Evolutionary conservation across 78 protist genomes (phyloP).

Genomic region (Emiliania huxleyi): DNA sequence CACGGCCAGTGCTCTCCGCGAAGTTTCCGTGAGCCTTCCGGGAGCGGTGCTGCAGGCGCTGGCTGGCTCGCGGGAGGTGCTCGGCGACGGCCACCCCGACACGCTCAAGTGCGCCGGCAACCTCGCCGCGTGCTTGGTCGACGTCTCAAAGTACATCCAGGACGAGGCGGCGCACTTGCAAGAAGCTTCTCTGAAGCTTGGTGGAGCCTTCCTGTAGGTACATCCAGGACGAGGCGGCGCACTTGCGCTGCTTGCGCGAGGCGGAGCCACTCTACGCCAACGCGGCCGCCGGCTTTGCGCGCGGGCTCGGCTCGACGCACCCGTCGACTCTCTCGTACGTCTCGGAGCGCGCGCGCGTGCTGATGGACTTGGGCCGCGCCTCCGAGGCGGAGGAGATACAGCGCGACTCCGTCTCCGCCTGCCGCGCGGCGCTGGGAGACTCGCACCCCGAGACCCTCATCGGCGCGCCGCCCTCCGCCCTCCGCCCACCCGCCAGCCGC

Average conservation of each 20-base stretch:
- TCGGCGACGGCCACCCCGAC: constrained; percentile 21
- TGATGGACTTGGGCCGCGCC: background rate
- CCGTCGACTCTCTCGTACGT: background rate
- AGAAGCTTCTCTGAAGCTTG: too few relatives aligned
- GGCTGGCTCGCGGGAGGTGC: background rate
- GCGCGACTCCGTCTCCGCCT: background rate
- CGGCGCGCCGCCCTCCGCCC: too few relatives aligned
- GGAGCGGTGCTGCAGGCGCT: background rate
- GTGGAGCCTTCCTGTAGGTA: too few relatives aligned
- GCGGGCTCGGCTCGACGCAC: background rate
- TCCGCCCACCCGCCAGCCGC: too few relatives aligned
- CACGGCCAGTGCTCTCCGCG: too few relatives aligned
- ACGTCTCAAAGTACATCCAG: background rate
- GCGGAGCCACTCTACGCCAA: background rate
- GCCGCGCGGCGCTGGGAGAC: constrained; percentile 13
- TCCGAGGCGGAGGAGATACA: background rate
- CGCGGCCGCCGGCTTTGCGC: background rate
- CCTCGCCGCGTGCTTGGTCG: background rate
- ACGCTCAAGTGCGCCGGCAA: background rate
- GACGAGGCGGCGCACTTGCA: background rate
- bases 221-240: background rate
- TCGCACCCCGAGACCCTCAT: background rate
- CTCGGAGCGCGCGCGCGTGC: background rate
- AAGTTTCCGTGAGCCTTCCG: too few relatives aligned
- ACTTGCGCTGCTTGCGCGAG: background rate